These are phyloP conservation scores for Fusarium nurragi DNA, from an alignment of 2,329 filamentous ascomycete species.

Conservation along the genomic window DNA sequence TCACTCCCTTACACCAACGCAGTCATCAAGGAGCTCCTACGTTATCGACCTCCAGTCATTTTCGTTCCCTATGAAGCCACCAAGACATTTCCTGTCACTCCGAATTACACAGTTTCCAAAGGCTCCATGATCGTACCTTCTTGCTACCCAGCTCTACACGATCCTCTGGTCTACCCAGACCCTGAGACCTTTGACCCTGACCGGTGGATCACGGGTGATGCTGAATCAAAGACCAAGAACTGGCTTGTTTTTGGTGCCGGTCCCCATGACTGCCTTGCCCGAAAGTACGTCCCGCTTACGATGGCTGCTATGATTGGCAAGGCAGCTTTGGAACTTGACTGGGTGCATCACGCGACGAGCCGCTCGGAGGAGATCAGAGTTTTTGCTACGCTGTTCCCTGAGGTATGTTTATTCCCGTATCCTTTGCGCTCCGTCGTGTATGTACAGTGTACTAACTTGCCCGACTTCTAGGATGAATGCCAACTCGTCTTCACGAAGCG, in stretches of 20 bases:
- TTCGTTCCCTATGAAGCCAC: constrained; percentile 63
- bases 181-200: constrained; percentile 61
- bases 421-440: no score
- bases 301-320: constrained; percentile 65
- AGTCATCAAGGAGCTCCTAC: constrained; percentile 63
- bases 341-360: constrained; percentile 59
- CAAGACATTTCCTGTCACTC: constrained; percentile 58
- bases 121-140: constrained; percentile 61
- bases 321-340: constrained; percentile 60
- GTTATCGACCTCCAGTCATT: constrained; percentile 62
- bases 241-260: constrained; percentile 65
- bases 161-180: constrained; percentile 57
- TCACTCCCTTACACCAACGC: constrained; percentile 61
- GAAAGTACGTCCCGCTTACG: constrained; percentile 59
- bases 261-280: constrained; percentile 60
- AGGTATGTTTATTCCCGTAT: constrained; percentile 49
- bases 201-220: constrained; percentile 62
- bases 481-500: constrained; percentile 17
- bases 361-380: constrained; percentile 61
- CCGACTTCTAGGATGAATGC: constrained; percentile 12
- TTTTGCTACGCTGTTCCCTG: constrained; percentile 60
- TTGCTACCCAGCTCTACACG: constrained; percentile 62
- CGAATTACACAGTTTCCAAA: constrained; percentile 59
- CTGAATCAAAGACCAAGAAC: constrained; percentile 60
- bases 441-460: background rate